phyloP scores from a whole-genome alignment of 164 flowering plant genomes.

The Nymphaea colorata region DNA sequence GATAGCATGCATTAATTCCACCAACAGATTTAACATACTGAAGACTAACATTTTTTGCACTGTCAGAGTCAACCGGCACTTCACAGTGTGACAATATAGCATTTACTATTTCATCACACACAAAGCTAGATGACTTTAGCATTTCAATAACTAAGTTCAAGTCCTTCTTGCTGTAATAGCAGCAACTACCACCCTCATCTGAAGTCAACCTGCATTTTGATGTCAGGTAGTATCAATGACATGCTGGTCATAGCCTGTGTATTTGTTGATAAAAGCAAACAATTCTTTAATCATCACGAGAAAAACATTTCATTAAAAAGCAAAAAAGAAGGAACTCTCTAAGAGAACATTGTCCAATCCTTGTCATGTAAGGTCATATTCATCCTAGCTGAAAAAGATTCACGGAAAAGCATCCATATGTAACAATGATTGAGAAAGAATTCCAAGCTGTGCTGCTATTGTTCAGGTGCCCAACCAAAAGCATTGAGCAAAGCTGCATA shows the following conservation, averaged over 20 bases:
- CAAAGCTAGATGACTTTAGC: conserved; percentile 37
- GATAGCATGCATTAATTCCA: conserved; percentile 5
- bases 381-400: too few relatives aligned
- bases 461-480: too few relatives aligned
- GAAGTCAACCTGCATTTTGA: conserved; percentile 62
- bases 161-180: conserved; percentile 49
- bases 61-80: conserved; percentile 18
- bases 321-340: not conserved
- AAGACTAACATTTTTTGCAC: conserved; percentile 7
- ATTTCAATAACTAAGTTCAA: conserved; percentile 40
- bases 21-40: not conserved
- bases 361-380: not conserved
- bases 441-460: too few relatives aligned
- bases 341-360: not conserved
- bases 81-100: conserved; percentile 56
- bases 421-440: too few relatives aligned
- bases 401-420: too few relatives aligned
- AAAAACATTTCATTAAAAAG: not conserved
- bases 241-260: not conserved
- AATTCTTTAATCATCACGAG: not conserved
- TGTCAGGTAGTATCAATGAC: not conserved
- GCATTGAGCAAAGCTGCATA: too few relatives aligned
- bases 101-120: conserved; percentile 29
- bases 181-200: conserved; percentile 11
- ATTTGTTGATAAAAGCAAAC: not conserved